Percentiles rank a stretch among this genome's conserved stretches.
Evolutionary conservation across 495 filamentous ascomycete species (phyloP).

Genomic region (Bathelium albidoporum): DNA sequence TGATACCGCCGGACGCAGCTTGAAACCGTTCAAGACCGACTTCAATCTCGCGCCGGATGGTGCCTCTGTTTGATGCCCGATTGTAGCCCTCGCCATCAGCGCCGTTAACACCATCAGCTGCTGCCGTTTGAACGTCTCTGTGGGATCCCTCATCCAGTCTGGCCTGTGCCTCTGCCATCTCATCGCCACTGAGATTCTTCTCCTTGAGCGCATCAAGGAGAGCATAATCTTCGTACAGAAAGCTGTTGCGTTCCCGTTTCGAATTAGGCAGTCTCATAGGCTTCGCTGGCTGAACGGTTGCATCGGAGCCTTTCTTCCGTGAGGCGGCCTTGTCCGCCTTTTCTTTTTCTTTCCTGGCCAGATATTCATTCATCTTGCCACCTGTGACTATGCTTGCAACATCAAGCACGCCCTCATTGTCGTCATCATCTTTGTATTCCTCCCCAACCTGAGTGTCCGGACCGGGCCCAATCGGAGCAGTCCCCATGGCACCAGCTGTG

Average conservation of each 20-base stretch:
- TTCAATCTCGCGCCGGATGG: constrained; percentile 61
- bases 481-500: constrained; percentile 27
- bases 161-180: constrained; percentile 27
- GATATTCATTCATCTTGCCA: constrained; percentile 83
- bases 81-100: constrained; percentile 25
- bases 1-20: constrained; percentile 59
- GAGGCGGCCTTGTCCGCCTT: constrained; percentile 63
- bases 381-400: constrained; percentile 87
- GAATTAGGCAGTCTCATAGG: constrained; percentile 64
- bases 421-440: constrained; percentile 40
- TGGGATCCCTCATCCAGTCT: constrained; percentile 34
- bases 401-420: constrained; percentile 79
- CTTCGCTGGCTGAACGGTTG: constrained; percentile 41
- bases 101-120: constrained; percentile 18
- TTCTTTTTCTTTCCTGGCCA: constrained; percentile 84
- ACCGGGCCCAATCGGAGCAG: constrained; percentile 42
- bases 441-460: constrained; percentile 41
- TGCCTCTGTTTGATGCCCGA: constrained; percentile 24
- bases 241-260: constrained; percentile 63
- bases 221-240: constrained; percentile 72
- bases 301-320: constrained; percentile 42
- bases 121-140: constrained; percentile 33
- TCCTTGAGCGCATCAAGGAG: constrained; percentile 49
- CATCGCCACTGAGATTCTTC: constrained; percentile 36
- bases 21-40: constrained; percentile 82